These are phyloP conservation scores for Ascochyta fabae DNA, from an alignment of 2,329 filamentous ascomycete genomes.

Conservation along the genomic window DNA sequence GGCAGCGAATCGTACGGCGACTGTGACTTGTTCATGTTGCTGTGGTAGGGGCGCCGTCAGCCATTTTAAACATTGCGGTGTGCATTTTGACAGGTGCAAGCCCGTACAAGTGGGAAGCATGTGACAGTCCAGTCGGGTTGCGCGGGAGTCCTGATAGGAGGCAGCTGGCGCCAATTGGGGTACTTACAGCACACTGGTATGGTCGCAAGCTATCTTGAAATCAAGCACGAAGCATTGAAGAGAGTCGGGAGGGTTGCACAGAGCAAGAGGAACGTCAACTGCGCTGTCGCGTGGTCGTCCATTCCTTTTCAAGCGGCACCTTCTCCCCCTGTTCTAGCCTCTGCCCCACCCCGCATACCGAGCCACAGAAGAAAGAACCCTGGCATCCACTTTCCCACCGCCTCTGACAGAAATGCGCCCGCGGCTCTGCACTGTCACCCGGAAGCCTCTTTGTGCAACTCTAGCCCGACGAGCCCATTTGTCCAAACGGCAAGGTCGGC, in stretches of 20 bases:
- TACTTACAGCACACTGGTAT: constrained; percentile 1
- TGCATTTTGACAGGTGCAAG: constrained; percentile 15
- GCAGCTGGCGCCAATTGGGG: constrained; percentile 1
- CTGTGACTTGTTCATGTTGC: constrained; percentile 35
- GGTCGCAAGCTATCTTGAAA: not conserved
- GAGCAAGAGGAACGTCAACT: constrained; percentile 7
- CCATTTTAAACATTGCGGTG: constrained; percentile 9
- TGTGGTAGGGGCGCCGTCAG: constrained; percentile 2
- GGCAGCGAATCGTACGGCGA: constrained; percentile 46
- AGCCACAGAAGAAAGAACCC: constrained; percentile 13
- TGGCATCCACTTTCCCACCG: not conserved
- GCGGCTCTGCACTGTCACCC: not conserved
- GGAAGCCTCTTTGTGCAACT: constrained; percentile 1
- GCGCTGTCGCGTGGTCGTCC: constrained; percentile 16
- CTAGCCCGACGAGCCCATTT: not conserved
- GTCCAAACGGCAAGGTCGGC: constrained; percentile 9
- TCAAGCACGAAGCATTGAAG: not conserved
- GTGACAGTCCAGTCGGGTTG: constrained; percentile 8
- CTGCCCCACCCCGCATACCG: constrained; percentile 4
- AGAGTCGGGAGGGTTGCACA: constrained; percentile 5
- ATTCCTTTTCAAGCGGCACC: constrained; percentile 6
- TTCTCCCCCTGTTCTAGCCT: constrained; percentile 12
- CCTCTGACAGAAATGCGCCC: not conserved
- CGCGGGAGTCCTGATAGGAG: not conserved
- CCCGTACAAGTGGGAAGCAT: constrained; percentile 10